Conservation (phyloP, 2,329 filamentous ascomycete species). For the Cladosporium sp. region DNA sequence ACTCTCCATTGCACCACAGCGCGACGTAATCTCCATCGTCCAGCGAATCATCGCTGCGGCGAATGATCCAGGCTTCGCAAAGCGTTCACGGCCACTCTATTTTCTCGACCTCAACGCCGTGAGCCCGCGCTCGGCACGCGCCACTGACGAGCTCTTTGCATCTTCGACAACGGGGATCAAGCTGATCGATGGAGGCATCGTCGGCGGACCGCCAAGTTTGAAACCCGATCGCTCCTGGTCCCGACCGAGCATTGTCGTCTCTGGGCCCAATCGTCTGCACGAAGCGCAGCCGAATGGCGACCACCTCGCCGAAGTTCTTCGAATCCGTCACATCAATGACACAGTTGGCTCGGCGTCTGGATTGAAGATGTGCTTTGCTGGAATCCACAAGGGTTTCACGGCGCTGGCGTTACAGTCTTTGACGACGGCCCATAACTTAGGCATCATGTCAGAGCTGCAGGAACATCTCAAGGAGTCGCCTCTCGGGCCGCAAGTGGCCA, state of each 20-base stretch:
- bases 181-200: slow-evolving; percentile 54
- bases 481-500: slow-evolving; percentile 33
- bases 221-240: slow-evolving; percentile 35
- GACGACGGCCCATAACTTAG: slow-evolving; percentile 61
- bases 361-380: slow-evolving; percentile 52
- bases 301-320: slow-evolving; percentile 39
- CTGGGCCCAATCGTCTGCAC: slow-evolving; percentile 39
- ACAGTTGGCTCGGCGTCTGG: slow-evolving; percentile 44
- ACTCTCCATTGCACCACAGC: slow-evolving; percentile 46
- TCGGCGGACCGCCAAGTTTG: slow-evolving; percentile 44
- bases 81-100: slow-evolving; percentile 29
- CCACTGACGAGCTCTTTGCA: slow-evolving; percentile 32
- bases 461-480: slow-evolving; percentile 53
- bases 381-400: slow-evolving; percentile 55
- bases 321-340: slow-evolving; percentile 40
- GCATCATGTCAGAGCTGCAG: slow-evolving; percentile 57
- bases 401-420: slow-evolving; percentile 68
- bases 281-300: slow-evolving; percentile 31
- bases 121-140: slow-evolving; percentile 34
- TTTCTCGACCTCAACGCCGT: slow-evolving; percentile 48
- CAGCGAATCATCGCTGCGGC: slow-evolving; percentile 34
- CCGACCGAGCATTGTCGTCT: slow-evolving; percentile 44
- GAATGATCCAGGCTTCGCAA: slow-evolving; percentile 15
- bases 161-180: slow-evolving; percentile 25
- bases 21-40: slow-evolving; percentile 41